Conservation (phyloP, 2,329 filamentous ascomycete species). For the Eurotiales sp. region DNA sequence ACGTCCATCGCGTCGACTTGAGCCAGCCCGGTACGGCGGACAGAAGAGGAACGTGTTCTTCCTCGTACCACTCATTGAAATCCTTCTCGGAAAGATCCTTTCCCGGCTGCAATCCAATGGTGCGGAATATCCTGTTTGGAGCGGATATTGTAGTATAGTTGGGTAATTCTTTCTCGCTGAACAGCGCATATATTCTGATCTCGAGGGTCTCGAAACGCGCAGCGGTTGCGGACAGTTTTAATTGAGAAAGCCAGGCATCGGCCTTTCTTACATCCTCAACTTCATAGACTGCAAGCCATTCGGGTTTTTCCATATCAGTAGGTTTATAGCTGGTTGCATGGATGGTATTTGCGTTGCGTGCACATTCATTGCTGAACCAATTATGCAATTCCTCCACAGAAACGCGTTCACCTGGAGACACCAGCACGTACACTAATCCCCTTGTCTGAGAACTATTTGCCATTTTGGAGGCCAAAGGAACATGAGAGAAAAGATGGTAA, state of each 20-base stretch:
- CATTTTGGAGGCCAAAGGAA: no score
- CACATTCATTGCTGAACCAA: not conserved
- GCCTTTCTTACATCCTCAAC: not conserved
- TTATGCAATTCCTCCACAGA: not conserved
- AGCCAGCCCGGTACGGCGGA: slow-evolving; percentile 1
- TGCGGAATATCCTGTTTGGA: slow-evolving; percentile 1
- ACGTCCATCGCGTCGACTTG: slow-evolving; percentile 4
- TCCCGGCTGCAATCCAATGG: not conserved
- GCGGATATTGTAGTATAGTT: not conserved
- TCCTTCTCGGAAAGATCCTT: not conserved
- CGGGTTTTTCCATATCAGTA: not conserved
- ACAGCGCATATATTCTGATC: not conserved
- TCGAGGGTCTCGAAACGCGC: not conserved
- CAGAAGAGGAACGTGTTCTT: slow-evolving; percentile 1
- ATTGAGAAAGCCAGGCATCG: not conserved
- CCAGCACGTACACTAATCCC: not conserved
- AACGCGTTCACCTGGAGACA: not conserved
- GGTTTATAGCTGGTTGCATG: not conserved
- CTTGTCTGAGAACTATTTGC: not conserved
- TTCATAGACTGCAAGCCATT: not conserved
- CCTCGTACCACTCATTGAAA: slow-evolving; percentile 6
- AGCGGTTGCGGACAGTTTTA: not conserved
- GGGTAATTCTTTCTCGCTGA: not conserved
- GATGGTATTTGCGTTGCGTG: not conserved
- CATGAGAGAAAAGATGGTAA: no score